Base-by-base conservation (phyloP, 257 asterid species). In the Ocimum tenuiflorum region DNA sequence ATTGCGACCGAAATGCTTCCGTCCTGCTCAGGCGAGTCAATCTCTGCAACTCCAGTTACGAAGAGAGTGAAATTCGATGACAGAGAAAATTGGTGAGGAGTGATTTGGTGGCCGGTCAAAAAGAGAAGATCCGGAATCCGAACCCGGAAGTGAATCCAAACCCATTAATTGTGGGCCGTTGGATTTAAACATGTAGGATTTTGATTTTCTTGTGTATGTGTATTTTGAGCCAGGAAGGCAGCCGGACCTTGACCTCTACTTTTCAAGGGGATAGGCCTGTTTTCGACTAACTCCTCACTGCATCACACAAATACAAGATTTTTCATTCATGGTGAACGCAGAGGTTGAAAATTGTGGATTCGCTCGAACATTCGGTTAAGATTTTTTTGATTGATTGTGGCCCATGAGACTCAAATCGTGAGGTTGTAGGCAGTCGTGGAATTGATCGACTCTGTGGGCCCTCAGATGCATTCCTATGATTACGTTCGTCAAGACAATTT, bases 121-220 rank as follows among this genome's bases (percentile, higher is more conserved):
- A 20, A 36, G 67, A 55, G 29, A 29, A 35, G 53, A 68, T 59
- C 56, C 60, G 54, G 65, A 67, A 47, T 23, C 23, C 63, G 70
- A 64, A 59, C 29, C 73, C 77, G 76, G 73, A 70, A 73, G 51
- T 59, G 45, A 70, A 52, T n/a, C n/a, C n/a, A n/a, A n/a, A n/a
- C 14, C 6, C 42, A 51, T 20, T 38, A 39, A 66, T 24, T 56
- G 45, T 53, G 70, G 63, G 43, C 69, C 63, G 71, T 53, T 43
- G 31, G 69, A 48, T 63, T 8, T 8, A 24, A 13, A 22, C 14
- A n/a, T 48, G 33, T 29, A 15, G 27, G 47, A 29, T 4, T 45
- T 47, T 63, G 8, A 36, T 51, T 15, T 35, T 33, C 8, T 7
- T 3, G 6, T 12, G 27, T 18, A n/a, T 48, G 42, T 61, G n/a